These are phyloP conservation scores for Backusella parvicylindrica DNA, from an alignment of 192 early-diverging fungal genomes.

Conservation along the genomic window DNA sequence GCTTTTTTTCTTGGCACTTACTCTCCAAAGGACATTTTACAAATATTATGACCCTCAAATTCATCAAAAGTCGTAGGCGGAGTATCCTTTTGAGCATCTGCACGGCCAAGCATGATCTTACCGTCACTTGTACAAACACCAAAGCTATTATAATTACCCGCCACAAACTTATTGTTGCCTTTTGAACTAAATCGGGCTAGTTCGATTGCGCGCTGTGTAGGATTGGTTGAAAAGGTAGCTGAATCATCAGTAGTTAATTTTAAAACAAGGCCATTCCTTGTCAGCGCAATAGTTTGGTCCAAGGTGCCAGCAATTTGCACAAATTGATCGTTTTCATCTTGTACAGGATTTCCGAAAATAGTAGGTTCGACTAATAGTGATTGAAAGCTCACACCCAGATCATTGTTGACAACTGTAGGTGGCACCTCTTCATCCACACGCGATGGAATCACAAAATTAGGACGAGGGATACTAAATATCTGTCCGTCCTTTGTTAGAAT, in stretches of 20 bases:
- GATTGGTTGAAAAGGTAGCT: background rate
- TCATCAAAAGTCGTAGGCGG: background rate
- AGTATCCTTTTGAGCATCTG: background rate
- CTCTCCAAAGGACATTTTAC: constrained; percentile 30
- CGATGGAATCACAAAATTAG: background rate
- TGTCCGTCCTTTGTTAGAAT: constrained; percentile 19
- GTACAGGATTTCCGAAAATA: background rate
- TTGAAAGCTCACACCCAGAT: background rate
- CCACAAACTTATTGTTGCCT: constrained; percentile 1
- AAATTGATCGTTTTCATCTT: background rate
- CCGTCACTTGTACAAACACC: constrained; percentile 17
- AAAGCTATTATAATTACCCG: constrained; percentile 12
- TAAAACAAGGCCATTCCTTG: constrained; percentile 9
- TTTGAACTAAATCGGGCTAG: constrained; percentile 13
- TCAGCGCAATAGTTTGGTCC: background rate
- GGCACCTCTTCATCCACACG: background rate
- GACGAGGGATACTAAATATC: constrained; percentile 8
- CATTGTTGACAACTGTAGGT: background rate
- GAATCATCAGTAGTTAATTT: background rate
- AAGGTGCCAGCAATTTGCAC: constrained; percentile 18
- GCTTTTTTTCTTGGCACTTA: background rate
- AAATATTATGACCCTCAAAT: constrained; percentile 1
- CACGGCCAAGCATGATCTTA: constrained; percentile 1
- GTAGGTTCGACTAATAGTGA: background rate
- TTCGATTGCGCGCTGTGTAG: background rate